Base-by-base conservation (phyloP, 2,329 filamentous ascomycete genomes). In the Sarocladiaceae sp. region DNA sequence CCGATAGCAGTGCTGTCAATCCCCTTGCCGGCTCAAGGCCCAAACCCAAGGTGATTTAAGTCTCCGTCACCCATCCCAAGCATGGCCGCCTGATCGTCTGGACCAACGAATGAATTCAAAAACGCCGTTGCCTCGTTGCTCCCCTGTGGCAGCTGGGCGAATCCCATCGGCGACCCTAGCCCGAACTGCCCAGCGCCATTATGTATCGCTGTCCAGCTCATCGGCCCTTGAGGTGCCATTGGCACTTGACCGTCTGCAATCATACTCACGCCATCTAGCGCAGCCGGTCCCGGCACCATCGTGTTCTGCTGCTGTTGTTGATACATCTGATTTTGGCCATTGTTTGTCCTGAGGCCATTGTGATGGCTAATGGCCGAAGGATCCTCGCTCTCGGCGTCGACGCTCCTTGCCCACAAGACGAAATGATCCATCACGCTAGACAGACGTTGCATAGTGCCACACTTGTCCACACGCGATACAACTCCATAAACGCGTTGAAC, bases 361-460 rank as follows among this genome's bases (percentile, higher is more conserved):
- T 29, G 37, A 10, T 27, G 24, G 13, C 4, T 6, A 26, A n/a
- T 11, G 13, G 18, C 9, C 12, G 37, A 15, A 3, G 21, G 4
- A 16, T 23, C 9, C 3, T 9, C 37, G 6, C 19, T 6, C 15
- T 6, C 37, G 5, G 4, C 37, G 4, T 29, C 20, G 18, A 43
- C 40, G 10, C 40, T 20, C 16, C 24, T 19, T 12, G 40, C 40
- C 40, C 55, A 57, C 2, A 55, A 56, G 6, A 55, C 54, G 33
- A 60, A 60, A 0, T 53, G 51, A 4, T 55, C 56, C 5, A 60
- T 50, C 1, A 60, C 54, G 11, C 45, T 53, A 1, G 58, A 54
- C 3, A 60, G 51, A 3, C 57, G 44, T 31, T 53, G 56, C 58
- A 60, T 60, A 10, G 58, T 57, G 1, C 55, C 55, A 23, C 55